Evolutionary conservation across 768 basidiomycete species (phyloP), one percentile per base, ranked within the genome.

Genomic region (Leucosporidium yakuticum): DNA sequence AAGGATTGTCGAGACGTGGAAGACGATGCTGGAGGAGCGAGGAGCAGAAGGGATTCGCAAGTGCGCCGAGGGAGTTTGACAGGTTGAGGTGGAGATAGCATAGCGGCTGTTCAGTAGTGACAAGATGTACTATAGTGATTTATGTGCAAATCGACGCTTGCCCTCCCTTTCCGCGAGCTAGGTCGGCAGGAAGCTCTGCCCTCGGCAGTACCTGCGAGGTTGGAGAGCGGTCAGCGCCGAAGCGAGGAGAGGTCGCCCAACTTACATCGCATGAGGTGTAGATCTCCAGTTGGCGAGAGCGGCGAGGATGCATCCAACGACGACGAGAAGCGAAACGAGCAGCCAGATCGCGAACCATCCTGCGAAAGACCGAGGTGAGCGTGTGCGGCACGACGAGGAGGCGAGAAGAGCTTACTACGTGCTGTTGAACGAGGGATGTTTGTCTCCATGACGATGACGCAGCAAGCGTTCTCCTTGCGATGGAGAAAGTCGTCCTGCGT

Each of bases 1-100:
- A 63, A 82, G 83, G 69, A 90, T 98, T 68, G 84, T 84, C 0
- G 54, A 51, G 27, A 17, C 39, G 8, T 69, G 63, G 47, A n/a
- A 9, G 48, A 34, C 11, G 21, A 14, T 49, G 54, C 14, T 54
- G n/a, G 36, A 54, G 31, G 25, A 39, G 39, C 29, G 15, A 12
- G 25, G 54, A 25, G 54, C n/a, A 2, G 39, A 44, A 15, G 39
- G 39, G 39, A 44, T 44, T 55, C 54, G 21, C 50, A 51, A 51
- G 50, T 23, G 23, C 50, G 50, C 50, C 25, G 7, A 23, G 14
- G 50, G 50, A 23, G 21, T 11, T 3, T 7, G 19, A 19, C 50
- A 23, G 8, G 15, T n/a, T 51, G 9, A 51, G 2, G 50, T 2
- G 50, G 11, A 23, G 6, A 27, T 51, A 17, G 23, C 25, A 23